phyloP scores from a whole-genome alignment of 176 grass and related monocot species.

The Cocos nucifera region DNA sequence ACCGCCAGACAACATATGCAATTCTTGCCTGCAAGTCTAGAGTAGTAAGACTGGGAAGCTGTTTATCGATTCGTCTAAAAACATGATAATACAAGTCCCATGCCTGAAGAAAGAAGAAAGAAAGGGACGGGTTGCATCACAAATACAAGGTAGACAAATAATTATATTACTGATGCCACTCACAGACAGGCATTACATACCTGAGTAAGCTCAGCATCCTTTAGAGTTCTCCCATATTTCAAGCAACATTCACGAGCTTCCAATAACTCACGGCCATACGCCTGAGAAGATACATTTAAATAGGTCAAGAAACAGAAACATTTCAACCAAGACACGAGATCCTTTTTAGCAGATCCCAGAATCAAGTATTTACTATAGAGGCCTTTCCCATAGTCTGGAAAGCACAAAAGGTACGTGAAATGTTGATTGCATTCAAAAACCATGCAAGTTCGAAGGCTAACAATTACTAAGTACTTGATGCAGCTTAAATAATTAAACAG shows the following conservation, averaged over 20 bases:
- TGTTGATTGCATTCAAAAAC: too few species aligned
- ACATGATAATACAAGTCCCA: slow-evolving; percentile 99
- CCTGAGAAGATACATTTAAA: slow-evolving; percentile 24
- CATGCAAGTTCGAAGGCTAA: too few species aligned
- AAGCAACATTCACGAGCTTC: slow-evolving; percentile 91
- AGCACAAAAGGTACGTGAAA: too few species aligned
- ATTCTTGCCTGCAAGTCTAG: slow-evolving; percentile 77
- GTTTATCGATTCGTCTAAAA: slow-evolving; percentile 98
- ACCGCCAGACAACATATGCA: slow-evolving; percentile 13
- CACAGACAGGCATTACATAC: slow-evolving; percentile 18
- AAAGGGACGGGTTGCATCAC: not conserved
- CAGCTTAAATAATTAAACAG: too few species aligned
- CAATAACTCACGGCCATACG: slow-evolving; percentile 85
- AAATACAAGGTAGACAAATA: not conserved
- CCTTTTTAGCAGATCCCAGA: not conserved
- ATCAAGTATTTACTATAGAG: too few species aligned
- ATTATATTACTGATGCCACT: slow-evolving; percentile 7
- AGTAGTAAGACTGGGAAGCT: slow-evolving; percentile 94
- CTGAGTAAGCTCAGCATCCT: slow-evolving; percentile 96
- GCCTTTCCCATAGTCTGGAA: too few species aligned
- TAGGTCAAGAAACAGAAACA: too few species aligned
- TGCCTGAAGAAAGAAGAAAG: slow-evolving; percentile 38
- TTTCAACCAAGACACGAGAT: too few species aligned
- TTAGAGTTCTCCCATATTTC: slow-evolving; percentile 67
- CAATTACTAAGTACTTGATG: too few species aligned